phyloP scores from a whole-genome alignment of 495 filamentous ascomycete genomes.

The Neohortaea acidophila region DNA sequence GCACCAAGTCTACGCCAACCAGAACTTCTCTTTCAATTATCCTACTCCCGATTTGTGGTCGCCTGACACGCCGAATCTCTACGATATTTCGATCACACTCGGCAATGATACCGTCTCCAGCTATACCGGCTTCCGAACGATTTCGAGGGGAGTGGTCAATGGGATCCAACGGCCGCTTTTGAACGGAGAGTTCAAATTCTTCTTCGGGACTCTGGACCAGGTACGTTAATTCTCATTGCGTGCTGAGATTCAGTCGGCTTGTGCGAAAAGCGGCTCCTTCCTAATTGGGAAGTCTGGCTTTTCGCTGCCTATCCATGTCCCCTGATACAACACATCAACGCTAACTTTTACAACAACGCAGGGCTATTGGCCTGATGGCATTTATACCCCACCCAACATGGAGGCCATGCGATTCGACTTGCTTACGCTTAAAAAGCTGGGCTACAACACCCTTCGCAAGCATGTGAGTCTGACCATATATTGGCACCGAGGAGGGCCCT shows the following conservation, averaged over 20 bases:
- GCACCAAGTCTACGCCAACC: slow-evolving; percentile 30
- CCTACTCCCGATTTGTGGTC: slow-evolving; percentile 42
- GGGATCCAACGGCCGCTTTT: slow-evolving; percentile 46
- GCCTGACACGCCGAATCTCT: slow-evolving; percentile 43
- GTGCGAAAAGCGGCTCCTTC: too few species aligned
- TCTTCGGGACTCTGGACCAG: slow-evolving; percentile 53
- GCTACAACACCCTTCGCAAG: slow-evolving; percentile 55
- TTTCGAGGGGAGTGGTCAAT: slow-evolving; percentile 36
- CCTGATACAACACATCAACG: too few species aligned
- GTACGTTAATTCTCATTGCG: slow-evolving; percentile 38
- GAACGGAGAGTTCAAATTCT: slow-evolving; percentile 50
- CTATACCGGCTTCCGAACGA: slow-evolving; percentile 54
- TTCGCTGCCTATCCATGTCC: too few species aligned
- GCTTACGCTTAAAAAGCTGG: slow-evolving; percentile 41
- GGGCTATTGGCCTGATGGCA: slow-evolving; percentile 53
- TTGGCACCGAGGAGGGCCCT: too few species aligned
- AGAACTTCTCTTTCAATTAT: slow-evolving; percentile 38
- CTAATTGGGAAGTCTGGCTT: too few species aligned
- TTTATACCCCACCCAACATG: slow-evolving; percentile 42
- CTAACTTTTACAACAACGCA: too few species aligned
- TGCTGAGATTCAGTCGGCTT: too few species aligned
- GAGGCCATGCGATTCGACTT: slow-evolving; percentile 55
- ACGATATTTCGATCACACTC: slow-evolving; percentile 43
- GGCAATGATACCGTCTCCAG: slow-evolving; percentile 40
- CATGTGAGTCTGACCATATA: slow-evolving; percentile 46